Percentiles rank a stretch among this genome's conserved stretches.
phyloP scores from a whole-genome alignment of 2,329 filamentous ascomycete species.

The Emmonsiellopsis sp. region DNA sequence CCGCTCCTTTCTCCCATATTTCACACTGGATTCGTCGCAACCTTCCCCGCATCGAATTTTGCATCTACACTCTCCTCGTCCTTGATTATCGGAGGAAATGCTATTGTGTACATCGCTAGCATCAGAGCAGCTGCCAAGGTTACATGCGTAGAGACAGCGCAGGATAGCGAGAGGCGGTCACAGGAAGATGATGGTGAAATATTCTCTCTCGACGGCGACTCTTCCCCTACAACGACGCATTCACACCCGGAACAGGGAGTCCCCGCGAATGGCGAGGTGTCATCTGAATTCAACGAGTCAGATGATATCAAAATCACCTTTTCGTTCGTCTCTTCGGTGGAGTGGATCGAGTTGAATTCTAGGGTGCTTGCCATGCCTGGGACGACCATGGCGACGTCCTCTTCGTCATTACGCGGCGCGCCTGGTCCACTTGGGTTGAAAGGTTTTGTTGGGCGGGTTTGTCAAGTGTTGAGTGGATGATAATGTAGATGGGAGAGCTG shows the following conservation, averaged over 20 bases:
- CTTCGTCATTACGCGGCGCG: conserved; percentile 39
- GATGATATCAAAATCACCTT: conserved; percentile 42
- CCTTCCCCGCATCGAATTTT: conserved; percentile 56
- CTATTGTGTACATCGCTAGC: conserved; percentile 78
- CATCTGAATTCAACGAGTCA: conserved; percentile 3
- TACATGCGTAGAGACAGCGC: conserved; percentile 42
- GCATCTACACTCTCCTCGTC: conserved; percentile 36
- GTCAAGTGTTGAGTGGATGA: conserved; percentile 21
- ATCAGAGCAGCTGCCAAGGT: conserved; percentile 74
- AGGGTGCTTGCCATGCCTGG: conserved; percentile 53
- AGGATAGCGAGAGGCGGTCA: conserved; percentile 17
- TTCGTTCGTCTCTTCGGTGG: conserved; percentile 47
- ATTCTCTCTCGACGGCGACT: conserved; percentile 32
- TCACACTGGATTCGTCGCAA: conserved; percentile 62
- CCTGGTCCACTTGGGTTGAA: conserved; percentile 46
- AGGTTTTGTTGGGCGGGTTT: conserved; percentile 49
- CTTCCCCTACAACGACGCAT: background rate
- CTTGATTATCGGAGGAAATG: conserved; percentile 45
- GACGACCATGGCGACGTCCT: conserved; percentile 39
- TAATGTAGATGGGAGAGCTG: background rate
- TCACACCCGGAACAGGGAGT: conserved; percentile 15
- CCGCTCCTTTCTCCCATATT: conserved; percentile 17
- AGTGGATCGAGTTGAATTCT: conserved; percentile 50
- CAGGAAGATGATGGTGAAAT: conserved; percentile 32
- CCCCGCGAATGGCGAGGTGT: conserved; percentile 9